phyloP scores from a whole-genome alignment of 345 rosid genomes.

The Ceriops decandra region DNA sequence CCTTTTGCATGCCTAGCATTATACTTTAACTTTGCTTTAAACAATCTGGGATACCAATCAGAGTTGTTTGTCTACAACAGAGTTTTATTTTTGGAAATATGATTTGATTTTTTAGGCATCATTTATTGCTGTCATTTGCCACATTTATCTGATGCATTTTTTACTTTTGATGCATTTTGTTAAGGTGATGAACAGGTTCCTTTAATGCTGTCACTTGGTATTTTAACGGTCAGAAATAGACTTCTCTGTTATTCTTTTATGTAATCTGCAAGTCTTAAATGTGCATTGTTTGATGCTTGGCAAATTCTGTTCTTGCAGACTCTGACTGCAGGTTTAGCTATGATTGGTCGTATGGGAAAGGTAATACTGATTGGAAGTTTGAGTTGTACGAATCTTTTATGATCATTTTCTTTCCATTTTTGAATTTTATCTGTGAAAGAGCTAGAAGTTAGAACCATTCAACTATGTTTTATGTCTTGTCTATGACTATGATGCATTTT shows the following conservation, averaged over 20 bases:
- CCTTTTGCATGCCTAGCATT: neutral
- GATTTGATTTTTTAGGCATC: neutral
- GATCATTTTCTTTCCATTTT: neutral
- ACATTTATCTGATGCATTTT: neutral
- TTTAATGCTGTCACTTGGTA: conserved; percentile 67
- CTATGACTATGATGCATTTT: neutral
- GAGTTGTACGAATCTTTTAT: neutral
- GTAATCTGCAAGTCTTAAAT: neutral
- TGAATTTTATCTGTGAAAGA: neutral
- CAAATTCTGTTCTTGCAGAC: conserved; percentile 46
- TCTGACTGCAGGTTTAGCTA: conserved; percentile 77
- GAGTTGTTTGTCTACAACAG: neutral
- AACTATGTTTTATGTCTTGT: neutral
- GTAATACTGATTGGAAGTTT: conserved; percentile 33
- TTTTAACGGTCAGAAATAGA: conserved; percentile 57
- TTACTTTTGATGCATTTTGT: conserved; percentile 24
- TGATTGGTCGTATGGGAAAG: conserved; percentile 87
- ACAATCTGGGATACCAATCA: too few relatives aligned
- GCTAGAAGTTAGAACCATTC: neutral
- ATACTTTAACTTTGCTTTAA: neutral
- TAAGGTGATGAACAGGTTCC: conserved; percentile 90
- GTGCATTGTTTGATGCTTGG: neutral
- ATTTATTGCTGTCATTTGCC: neutral
- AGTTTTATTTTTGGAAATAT: neutral
- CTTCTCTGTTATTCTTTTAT: conserved; percentile 7